Evolutionary conservation across 805 yeast genomes (phyloP), one percentile per base, ranked within the genome.

Genomic region (Sugiyamaella floridensis): DNA sequence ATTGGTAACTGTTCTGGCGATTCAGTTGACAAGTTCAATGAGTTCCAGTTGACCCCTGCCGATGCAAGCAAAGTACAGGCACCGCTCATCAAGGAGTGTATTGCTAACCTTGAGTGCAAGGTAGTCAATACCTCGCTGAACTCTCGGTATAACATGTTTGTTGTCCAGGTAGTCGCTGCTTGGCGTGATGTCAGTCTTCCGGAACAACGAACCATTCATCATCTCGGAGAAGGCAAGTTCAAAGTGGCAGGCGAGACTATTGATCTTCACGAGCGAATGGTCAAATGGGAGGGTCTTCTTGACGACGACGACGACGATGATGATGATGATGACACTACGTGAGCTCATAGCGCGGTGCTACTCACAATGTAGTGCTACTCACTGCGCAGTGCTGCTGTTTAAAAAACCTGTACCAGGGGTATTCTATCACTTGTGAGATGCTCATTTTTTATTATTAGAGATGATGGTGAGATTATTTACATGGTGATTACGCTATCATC

Each of bases 1-100:
- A 52, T 52, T n/a, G 55, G 55, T 16, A 52, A 52, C 28, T 52
- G 55, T 37, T 52, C 55, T 15, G 55, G 55, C 14, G 51, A 34
- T 11, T 28, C 50, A 6, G 19, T 49, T n/a, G 51, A 52, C 40
- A 52, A 52, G 43, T 52, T 52, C 26, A 12, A 32, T 8, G 45
- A 43, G 22, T 44, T 46, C 37, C 28, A 40, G 14, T 14, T 47
- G 15, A 43, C 32, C 12, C 45, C 55, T 4, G 41, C 41, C 16
- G 40, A 37, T 7, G 52, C 52, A 20, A 18, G 43, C 37, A 49
- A 48, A 9, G 52, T 49, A 14, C 18, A 34, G 11, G 50, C 47
- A n/a, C 55, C 55, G 4, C 47, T 52, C 11, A 43, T 52, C 16
- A 41, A n/a, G 11, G 52, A 45, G 15, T 52, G 55, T 18, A 19